phyloP scores from a whole-genome alignment of 768 basidiomycete genomes.

The Leccinum longicurvipes region DNA sequence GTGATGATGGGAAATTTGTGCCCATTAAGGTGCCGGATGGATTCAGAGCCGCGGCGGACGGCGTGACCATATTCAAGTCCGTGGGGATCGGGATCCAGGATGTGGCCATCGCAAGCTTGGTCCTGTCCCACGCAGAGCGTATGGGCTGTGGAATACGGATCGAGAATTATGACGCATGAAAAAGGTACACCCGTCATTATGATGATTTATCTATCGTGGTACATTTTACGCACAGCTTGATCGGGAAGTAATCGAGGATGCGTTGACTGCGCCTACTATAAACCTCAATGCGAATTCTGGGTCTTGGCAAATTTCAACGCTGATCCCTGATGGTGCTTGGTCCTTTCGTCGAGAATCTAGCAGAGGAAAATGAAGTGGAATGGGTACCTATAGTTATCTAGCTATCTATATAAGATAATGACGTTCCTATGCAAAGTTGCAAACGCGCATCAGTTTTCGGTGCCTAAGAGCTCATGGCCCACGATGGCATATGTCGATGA shows the following conservation, averaged over 20 bases:
- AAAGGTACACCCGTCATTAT: background rate
- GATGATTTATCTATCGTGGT: background rate
- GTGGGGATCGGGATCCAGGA: conserved; percentile 89
- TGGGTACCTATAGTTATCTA: background rate
- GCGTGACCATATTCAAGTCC: conserved; percentile 81
- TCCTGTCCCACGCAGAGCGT: conserved; percentile 58
- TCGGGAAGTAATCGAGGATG: background rate
- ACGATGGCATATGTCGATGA: background rate
- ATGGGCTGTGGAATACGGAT: conserved; percentile 51
- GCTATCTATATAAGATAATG: background rate
- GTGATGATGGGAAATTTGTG: conserved; percentile 4
- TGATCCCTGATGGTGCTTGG: too few species aligned
- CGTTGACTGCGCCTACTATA: too few species aligned
- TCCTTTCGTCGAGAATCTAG: background rate
- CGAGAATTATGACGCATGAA: conserved; percentile 39
- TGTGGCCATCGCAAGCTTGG: conserved; percentile 70
- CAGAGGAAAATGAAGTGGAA: background rate
- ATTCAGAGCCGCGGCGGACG: conserved; percentile 30
- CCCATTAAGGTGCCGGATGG: conserved; percentile 10
- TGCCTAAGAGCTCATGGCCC: background rate
- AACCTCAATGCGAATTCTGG: too few species aligned
- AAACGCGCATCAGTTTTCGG: background rate
- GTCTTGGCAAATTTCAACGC: too few species aligned
- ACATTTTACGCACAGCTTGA: too few species aligned
- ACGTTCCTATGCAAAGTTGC: too few species aligned